A percentile compares a stretch with the other conserved stretches of the same genome.
phyloP scores from a whole-genome alignment of 2,329 filamentous ascomycete genomes.

The Aspergillus persii region DNA sequence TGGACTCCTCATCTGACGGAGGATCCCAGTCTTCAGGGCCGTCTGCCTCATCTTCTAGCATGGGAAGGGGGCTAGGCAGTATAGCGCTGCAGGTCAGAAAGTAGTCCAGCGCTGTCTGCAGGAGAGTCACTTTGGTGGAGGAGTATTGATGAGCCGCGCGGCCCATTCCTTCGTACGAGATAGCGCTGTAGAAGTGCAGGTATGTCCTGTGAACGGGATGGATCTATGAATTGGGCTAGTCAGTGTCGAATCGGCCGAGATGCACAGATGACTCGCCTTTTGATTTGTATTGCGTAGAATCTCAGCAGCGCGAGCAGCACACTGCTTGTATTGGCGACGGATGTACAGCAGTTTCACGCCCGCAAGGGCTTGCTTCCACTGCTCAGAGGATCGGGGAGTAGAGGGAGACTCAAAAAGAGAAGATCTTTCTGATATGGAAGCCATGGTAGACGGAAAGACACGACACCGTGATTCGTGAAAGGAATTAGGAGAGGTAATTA shows the following conservation, averaged over 20 bases:
- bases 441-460: not conserved
- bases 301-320: constrained; percentile 31
- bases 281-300: constrained; percentile 26
- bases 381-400: constrained; percentile 17
- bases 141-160: constrained; percentile 48
- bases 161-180: constrained; percentile 48
- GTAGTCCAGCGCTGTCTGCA: constrained; percentile 40
- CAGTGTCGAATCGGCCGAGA: not conserved
- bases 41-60: constrained; percentile 4
- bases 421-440: constrained; percentile 19
- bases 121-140: constrained; percentile 41
- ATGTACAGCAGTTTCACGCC: constrained; percentile 38
- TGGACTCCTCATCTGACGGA: constrained; percentile 5
- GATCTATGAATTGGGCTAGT: constrained; percentile 20
- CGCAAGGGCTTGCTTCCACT: constrained; percentile 35
- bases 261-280: constrained; percentile 21
- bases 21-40: not conserved
- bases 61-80: constrained; percentile 19
- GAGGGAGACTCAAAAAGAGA: constrained; percentile 16
- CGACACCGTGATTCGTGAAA: too few relatives aligned
- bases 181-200: constrained; percentile 48
- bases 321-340: constrained; percentile 42
- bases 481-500: not conserved
- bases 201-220: constrained; percentile 37
- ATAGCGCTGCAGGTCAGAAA: constrained; percentile 35